Evolutionary conservation across 805 yeast genomes (phyloP).

Genomic region (Brettanomyces naardenensis): DNA sequence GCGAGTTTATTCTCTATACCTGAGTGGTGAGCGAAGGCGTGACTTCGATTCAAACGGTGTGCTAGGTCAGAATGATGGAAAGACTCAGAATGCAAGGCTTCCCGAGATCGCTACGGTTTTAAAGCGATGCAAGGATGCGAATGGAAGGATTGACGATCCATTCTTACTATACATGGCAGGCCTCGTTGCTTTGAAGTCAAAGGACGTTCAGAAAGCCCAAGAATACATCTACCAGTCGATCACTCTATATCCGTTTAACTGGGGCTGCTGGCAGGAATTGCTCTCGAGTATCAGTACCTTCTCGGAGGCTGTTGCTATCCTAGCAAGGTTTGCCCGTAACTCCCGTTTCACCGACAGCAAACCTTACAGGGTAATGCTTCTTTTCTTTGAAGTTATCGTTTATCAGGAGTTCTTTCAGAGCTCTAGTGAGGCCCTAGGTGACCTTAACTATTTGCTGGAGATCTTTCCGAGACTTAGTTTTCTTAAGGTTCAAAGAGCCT

Average conservation of each 20-base stretch:
- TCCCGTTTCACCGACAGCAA: constrained; percentile 24
- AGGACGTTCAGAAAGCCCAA: constrained; percentile 54
- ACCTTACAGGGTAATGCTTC: constrained; percentile 23
- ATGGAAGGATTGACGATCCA: constrained; percentile 32
- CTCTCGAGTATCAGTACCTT: constrained; percentile 50
- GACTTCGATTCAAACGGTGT: constrained; percentile 70
- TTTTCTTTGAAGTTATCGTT: constrained; percentile 56
- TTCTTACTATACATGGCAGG: constrained; percentile 71
- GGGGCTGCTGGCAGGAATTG: constrained; percentile 91
- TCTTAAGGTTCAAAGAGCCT: constrained; percentile 73
- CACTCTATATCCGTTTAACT: constrained; percentile 68
- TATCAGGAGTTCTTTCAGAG: constrained; percentile 77
- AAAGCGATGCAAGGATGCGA: constrained; percentile 22
- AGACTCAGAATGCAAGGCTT: constrained; percentile 22
- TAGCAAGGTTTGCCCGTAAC: constrained; percentile 30
- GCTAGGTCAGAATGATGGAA: constrained; percentile 34
- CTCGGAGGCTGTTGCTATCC: constrained; percentile 46
- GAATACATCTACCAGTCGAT: constrained; percentile 53
- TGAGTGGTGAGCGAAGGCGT: constrained; percentile 70
- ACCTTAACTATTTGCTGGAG: constrained; percentile 38
- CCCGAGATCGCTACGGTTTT: constrained; percentile 35
- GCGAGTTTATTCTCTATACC: constrained; percentile 56
- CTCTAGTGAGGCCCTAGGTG: constrained; percentile 40
- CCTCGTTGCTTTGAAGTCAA: constrained; percentile 46
- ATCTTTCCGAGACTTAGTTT: constrained; percentile 69